These are phyloP conservation scores for Chlorophyllum brunneum DNA, from an alignment of 768 basidiomycete species.

Conservation along the genomic window DNA sequence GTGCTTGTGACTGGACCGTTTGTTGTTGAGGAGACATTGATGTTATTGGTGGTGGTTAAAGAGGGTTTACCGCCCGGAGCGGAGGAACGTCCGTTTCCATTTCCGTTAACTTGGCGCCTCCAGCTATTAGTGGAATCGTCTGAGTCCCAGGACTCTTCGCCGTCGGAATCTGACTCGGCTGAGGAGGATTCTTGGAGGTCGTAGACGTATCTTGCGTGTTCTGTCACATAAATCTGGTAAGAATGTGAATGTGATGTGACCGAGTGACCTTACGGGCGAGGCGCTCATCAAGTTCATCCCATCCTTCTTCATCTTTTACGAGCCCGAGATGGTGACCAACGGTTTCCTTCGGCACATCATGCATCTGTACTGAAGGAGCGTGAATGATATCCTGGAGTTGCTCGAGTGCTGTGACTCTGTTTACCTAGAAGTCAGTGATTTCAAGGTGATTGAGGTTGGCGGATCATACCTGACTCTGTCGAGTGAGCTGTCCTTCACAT, in stretches of 20 bases:
- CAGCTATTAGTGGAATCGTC: conserved; percentile 38
- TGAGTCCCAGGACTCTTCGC: conserved; percentile 51
- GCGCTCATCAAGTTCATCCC: conserved; percentile 62
- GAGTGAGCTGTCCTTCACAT: conserved; percentile 74
- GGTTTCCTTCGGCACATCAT: conserved; percentile 73
- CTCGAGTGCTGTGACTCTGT: conserved; percentile 34
- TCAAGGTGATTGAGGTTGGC: neutral
- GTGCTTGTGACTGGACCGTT: conserved; percentile 17
- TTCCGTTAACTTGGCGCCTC: conserved; percentile 15
- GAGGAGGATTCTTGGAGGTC: conserved; percentile 48
- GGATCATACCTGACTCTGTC: conserved; percentile 68
- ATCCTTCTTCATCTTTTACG: conserved; percentile 42
- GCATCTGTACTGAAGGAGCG: conserved; percentile 86
- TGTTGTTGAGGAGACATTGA: conserved; percentile 11
- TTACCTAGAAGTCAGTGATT: neutral
- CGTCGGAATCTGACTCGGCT: conserved; percentile 22
- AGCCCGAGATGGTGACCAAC: conserved; percentile 62
- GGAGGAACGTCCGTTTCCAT: conserved; percentile 17
- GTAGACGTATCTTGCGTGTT: conserved; percentile 66
- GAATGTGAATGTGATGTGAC: neutral
- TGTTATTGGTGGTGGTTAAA: neutral
- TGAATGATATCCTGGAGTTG: conserved; percentile 42
- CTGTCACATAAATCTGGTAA: conserved; percentile 27
- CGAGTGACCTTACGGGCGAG: conserved; percentile 60
- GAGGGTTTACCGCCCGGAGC: neutral